These are phyloP conservation scores for Starmerella floris DNA, from an alignment of 805 yeast genomes.

Conservation along the genomic window DNA sequence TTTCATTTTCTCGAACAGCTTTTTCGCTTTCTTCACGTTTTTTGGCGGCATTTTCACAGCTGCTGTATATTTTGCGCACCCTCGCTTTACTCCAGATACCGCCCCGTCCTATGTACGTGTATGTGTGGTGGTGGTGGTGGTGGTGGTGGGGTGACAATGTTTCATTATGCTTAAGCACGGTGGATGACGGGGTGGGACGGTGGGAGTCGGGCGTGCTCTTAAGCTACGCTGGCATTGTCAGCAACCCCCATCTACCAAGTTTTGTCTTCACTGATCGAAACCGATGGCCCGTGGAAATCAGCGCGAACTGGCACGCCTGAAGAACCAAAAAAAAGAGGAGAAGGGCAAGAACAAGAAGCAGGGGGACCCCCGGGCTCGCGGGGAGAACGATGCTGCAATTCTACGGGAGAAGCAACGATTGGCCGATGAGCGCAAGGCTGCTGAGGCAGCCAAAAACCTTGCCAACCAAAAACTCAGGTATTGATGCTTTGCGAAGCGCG, in stretches of 20 bases:
- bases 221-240: too few relatives aligned
- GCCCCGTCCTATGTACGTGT: too few relatives aligned
- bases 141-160: too few relatives aligned
- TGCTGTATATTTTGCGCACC: too few relatives aligned
- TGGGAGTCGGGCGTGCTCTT: too few relatives aligned
- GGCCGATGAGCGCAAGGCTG: conserved; percentile 36
- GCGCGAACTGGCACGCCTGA: conserved; percentile 84
- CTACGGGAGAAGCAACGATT: conserved; percentile 79
- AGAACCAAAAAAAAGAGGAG: conserved; percentile 68
- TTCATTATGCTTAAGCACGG: too few relatives aligned
- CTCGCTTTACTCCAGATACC: too few relatives aligned
- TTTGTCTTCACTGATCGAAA: too few relatives aligned
- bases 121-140: too few relatives aligned
- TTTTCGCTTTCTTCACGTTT: conserved; percentile 53
- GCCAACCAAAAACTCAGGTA: background rate
- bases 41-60: conserved; percentile 12
- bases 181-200: too few relatives aligned
- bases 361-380: conserved; percentile 77
- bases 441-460: conserved; percentile 9
- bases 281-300: conserved; percentile 95
- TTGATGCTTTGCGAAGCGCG: too few relatives aligned
- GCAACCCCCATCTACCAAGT: too few relatives aligned
- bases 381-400: conserved; percentile 81
- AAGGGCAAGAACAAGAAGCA: conserved; percentile 53
- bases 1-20: conserved; percentile 58